These are phyloP conservation scores for Boletus patriciae DNA, from an alignment of 768 basidiomycete genomes.

Conservation along the genomic window DNA sequence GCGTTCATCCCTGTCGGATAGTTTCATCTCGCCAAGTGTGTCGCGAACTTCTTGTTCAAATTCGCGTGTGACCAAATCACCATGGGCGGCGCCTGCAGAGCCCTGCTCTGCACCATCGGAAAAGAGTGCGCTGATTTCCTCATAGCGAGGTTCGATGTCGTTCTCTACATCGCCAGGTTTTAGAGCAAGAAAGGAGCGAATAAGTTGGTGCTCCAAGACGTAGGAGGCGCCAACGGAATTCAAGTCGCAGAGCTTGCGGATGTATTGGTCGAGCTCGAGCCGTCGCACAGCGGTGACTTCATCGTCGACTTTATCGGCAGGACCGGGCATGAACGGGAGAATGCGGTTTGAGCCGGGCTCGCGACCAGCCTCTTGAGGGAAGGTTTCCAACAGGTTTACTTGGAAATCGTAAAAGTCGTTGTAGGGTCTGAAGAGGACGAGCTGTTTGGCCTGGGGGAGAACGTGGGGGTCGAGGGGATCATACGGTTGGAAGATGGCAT, in stretches of 20 bases:
- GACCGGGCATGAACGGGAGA: conserved; percentile 97
- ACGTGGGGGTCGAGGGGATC: conserved; percentile 52
- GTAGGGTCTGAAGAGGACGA: conserved; percentile 92
- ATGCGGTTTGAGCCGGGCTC: conserved; percentile 65
- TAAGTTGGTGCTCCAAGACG: conserved; percentile 75
- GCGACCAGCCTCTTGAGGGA: conserved; percentile 90
- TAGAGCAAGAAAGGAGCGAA: conserved; percentile 79
- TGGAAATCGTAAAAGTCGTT: conserved; percentile 99
- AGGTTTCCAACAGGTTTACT: conserved; percentile 78
- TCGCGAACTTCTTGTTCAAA: conserved; percentile 47
- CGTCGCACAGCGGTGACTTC: conserved; percentile 77
- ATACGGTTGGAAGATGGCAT: conserved; percentile 87
- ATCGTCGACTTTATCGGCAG: conserved; percentile 80
- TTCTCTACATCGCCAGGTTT: conserved; percentile 85
- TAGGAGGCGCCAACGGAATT: conserved; percentile 67
- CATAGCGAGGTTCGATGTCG: conserved; percentile 56
- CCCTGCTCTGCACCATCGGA: conserved; percentile 36
- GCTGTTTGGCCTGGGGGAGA: conserved; percentile 68
- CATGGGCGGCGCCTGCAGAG: conserved; percentile 33
- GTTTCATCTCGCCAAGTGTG: conserved; percentile 47
- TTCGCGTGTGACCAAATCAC: conserved; percentile 33
- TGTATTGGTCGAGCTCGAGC: conserved; percentile 85
- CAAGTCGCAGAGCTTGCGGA: conserved; percentile 75
- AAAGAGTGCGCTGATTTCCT: conserved; percentile 59
- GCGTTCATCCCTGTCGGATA: conserved; percentile 46